A percentile compares a stretch with the other conserved stretches of the same genome.
These are phyloP conservation scores for Myriosclerotinia curreyana DNA, from an alignment of 2,329 filamentous ascomycete genomes.

Conservation along the genomic window DNA sequence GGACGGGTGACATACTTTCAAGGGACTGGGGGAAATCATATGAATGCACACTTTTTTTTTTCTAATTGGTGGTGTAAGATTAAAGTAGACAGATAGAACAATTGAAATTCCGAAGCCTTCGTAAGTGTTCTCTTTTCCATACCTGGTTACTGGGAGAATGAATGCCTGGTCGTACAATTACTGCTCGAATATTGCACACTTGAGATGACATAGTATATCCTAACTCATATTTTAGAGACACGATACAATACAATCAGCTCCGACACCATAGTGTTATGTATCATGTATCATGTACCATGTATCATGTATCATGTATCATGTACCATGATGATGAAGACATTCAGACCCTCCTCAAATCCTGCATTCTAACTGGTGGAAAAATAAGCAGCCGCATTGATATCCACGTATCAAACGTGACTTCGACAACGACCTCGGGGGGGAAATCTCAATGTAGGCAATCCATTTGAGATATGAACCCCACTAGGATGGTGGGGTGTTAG, in stretches of 20 bases:
- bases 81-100: conserved; percentile 19
- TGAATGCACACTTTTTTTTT: neutral
- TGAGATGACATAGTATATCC: neutral
- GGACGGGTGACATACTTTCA: conserved; percentile 1
- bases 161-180: neutral
- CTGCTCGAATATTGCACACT: neutral
- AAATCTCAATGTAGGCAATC: neutral
- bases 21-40: neutral
- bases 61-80: conserved; percentile 17
- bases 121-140: neutral
- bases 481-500: neutral
- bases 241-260: no score
- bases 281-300: no score
- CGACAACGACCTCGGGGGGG: neutral
- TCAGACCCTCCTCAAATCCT: neutral
- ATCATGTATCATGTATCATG: no score
- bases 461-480: conserved; percentile 1
- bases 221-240: neutral
- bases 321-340: no score
- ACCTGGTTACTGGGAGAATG: neutral
- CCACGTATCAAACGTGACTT: conserved; percentile 14
- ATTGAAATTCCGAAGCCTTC: neutral
- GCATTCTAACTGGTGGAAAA: conserved; percentile 21
- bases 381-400: conserved; percentile 3
- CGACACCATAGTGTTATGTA: neutral